Percentiles rank a stretch among this genome's conserved stretches.
phyloP scores from a whole-genome alignment of 345 rosid species.

The Streptanthus diversifolius region DNA sequence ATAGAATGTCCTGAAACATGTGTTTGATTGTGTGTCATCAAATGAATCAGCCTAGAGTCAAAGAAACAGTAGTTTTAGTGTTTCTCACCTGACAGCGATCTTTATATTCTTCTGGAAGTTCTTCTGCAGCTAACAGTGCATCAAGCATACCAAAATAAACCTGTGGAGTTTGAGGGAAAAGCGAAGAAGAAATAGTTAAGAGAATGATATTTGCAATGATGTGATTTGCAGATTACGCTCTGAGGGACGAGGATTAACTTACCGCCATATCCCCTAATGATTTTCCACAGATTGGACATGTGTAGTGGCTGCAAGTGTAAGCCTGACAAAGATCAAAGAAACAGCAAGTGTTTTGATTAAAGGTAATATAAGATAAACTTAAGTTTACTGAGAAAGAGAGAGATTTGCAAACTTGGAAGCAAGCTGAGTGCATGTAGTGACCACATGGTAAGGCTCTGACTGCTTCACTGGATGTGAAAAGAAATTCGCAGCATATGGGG shows the following conservation, averaged over 20 bases:
- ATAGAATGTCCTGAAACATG: constrained; percentile 55
- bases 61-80: constrained; percentile 1
- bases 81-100: constrained; percentile 68
- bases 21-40: neutral
- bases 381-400: neutral
- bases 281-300: constrained; percentile 91
- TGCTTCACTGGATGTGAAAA: constrained; percentile 75
- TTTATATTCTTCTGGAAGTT: constrained; percentile 84
- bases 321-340: constrained; percentile 47
- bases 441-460: constrained; percentile 93
- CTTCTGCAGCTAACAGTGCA: constrained; percentile 79
- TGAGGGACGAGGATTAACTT: constrained; percentile 24
- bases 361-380: neutral
- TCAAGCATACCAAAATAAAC: constrained; percentile 97
- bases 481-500: constrained; percentile 86
- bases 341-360: neutral
- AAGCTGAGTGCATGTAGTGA: constrained; percentile 88
- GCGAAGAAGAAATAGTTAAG: neutral
- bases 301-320: constrained; percentile 89
- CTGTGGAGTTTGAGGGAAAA: constrained; percentile 34
- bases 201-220: constrained; percentile 6
- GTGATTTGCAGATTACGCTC: neutral
- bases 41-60: neutral
- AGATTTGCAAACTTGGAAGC: constrained; percentile 69
- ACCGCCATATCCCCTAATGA: constrained; percentile 97